phyloP scores from a whole-genome alignment of 2,329 filamentous ascomycete species.

The Metarhizium album region DNA sequence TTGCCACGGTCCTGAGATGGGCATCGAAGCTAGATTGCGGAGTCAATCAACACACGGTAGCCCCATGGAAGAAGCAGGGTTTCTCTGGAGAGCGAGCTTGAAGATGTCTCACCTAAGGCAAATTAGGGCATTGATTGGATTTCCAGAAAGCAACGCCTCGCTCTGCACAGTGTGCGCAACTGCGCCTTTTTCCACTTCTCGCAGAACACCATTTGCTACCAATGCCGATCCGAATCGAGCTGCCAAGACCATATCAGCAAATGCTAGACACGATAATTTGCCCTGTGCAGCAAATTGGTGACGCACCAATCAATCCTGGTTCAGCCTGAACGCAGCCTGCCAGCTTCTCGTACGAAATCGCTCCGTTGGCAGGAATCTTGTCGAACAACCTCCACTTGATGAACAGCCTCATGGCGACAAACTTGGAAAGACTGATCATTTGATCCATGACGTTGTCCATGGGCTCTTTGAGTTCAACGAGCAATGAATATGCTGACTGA shows the following conservation, averaged over 20 bases:
- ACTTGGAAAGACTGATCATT: slow-evolving; percentile 4
- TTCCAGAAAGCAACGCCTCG: background rate
- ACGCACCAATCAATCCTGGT: background rate
- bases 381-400: slow-evolving; percentile 22
- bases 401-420: slow-evolving; percentile 16
- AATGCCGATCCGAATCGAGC: slow-evolving; percentile 4
- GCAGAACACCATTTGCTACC: background rate
- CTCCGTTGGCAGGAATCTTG: slow-evolving; percentile 16
- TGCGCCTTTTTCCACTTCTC: background rate
- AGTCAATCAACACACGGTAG: background rate
- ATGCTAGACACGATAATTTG: background rate
- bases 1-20: slow-evolving; percentile 11
- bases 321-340: slow-evolving; percentile 18
- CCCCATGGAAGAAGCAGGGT: background rate
- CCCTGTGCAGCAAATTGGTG: background rate
- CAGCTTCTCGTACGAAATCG: slow-evolving; percentile 18
- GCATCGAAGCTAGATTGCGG: slow-evolving; percentile 15
- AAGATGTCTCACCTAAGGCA: background rate
- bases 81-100: background rate
- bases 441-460: slow-evolving; percentile 5
- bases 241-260: background rate
- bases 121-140: background rate
- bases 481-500: background rate
- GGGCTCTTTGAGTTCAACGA: background rate
- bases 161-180: background rate